phyloP scores from a whole-genome alignment of 805 yeast species.

The Starmerella cellae region DNA sequence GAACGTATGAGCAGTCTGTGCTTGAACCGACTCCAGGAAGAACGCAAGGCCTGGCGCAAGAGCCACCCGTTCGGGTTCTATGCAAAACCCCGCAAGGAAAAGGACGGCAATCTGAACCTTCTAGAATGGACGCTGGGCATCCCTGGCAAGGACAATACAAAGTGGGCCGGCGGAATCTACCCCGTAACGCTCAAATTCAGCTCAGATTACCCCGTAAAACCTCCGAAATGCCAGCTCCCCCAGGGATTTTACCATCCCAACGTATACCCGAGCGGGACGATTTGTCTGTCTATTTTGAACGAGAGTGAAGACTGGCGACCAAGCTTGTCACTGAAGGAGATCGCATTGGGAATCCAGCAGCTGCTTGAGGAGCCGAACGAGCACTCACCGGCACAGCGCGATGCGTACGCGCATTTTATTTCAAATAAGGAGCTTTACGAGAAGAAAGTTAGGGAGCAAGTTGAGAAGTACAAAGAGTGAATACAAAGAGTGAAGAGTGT shows the following conservation, averaged over 20 bases:
- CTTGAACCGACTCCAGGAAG: conserved; percentile 78
- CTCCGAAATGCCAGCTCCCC: conserved; percentile 87
- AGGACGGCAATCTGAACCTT: conserved; percentile 74
- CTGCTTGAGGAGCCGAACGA: conserved; percentile 82
- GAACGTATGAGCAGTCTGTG: conserved; percentile 39
- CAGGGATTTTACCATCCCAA: conserved; percentile 91
- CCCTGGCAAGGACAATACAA: conserved; percentile 78
- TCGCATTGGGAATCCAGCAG: conserved; percentile 85
- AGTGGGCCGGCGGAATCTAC: conserved; percentile 84
- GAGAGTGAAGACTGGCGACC: conserved; percentile 98
- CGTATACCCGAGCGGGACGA: conserved; percentile 93
- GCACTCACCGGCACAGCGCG: conserved; percentile 92
- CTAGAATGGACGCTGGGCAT: conserved; percentile 89
- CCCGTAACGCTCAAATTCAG: conserved; percentile 76
- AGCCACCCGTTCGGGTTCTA: conserved; percentile 96
- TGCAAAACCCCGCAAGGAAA: conserved; percentile 74
- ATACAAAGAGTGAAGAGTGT: too few relatives aligned
- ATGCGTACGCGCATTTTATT: conserved; percentile 58
- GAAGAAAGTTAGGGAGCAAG: conserved; percentile 68
- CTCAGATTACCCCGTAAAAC: conserved; percentile 85
- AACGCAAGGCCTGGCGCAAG: conserved; percentile 94
- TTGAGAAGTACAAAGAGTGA: conserved; percentile 41
- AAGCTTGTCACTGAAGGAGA: conserved; percentile 80
- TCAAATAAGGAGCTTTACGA: conserved; percentile 58
- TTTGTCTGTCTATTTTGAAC: conserved; percentile 81